Base-by-base conservation (phyloP, 169 alveolate species). In the Plasmodium fragile region DNA sequence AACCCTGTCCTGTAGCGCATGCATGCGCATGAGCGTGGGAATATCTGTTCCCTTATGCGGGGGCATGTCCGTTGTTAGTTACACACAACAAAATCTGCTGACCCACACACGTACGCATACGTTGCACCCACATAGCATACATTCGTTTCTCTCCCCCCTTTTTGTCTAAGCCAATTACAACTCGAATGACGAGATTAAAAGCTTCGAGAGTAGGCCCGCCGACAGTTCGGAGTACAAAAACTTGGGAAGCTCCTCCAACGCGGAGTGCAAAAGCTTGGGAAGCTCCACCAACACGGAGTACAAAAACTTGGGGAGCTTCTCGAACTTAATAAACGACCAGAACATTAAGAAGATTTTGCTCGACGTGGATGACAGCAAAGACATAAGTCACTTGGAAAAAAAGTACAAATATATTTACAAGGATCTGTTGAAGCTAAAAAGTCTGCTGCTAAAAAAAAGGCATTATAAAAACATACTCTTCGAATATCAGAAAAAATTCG, bases 331-430 rank as follows among this genome's bases (percentile, higher is more conserved):
- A 65, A 90, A 80, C 7, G 94, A 90, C 32, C 45, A 32, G 55
- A 90, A 30, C 36, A 71, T 90, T 72, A 78, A 90, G 65, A 90
- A 80, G 72, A 70, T 90, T 45, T 32, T 90, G 71, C 18, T 69
- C 36, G 92, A 90, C 25, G 94, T 90, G 13, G 94, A 90, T 28
- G 92, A 39, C 6, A 80, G 22, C 34, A 32, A 34, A 69, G 94
- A 90, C 75, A 90, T 90, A 16, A 90, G 92, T 16, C 92, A 90
- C 59, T 80, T 90, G 65, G 94, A 90, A 81, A 78, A 36, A 28
- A 77, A 90, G 30, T 90, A 80, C 69, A 90, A 90, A 49, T 90
- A 41, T 80, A 69, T 90, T 80, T 90, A 79, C 59, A 90, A 79
- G 8, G 94, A 90, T 80, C 72, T 90, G 70, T 82, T 90, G 30